Evolutionary conservation across 73 alveolate genomes (phyloP).

Genomic region (Uronychia binucleata): DNA sequence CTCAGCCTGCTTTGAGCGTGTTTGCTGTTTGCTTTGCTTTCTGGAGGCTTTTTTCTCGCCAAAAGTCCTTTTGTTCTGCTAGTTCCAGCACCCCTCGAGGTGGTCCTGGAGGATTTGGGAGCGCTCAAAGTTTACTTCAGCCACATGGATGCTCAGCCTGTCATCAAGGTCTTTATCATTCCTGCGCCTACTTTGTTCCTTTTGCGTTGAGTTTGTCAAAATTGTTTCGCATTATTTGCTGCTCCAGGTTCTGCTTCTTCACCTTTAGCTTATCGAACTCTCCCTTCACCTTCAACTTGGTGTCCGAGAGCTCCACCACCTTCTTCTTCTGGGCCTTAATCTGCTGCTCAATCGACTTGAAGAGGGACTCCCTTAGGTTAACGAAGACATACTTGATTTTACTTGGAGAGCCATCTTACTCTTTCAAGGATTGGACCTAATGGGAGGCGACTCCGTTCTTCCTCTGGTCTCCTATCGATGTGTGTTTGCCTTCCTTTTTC

Average conservation of each 20-base stretch:
- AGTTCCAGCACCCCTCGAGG: too few species aligned
- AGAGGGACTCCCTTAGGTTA: neutral
- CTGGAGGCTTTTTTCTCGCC: too few species aligned
- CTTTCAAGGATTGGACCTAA: too few species aligned
- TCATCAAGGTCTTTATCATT: too few species aligned
- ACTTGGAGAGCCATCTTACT: too few species aligned
- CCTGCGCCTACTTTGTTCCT: neutral
- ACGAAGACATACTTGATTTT: too few species aligned
- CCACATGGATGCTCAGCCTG: neutral
- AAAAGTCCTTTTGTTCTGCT: neutral
- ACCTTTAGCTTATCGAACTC: neutral
- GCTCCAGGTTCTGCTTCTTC: neutral
- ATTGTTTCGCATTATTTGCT: neutral
- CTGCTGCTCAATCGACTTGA: neutral
- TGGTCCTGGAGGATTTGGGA: too few species aligned
- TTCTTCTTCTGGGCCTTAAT: neutral
- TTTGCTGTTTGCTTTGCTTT: too few species aligned
- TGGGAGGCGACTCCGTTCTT: too few species aligned
- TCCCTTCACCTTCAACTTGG: neutral
- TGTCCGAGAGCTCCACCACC: neutral
- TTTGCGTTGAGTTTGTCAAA: neutral
- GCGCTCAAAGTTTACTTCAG: neutral
- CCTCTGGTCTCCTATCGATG: too few species aligned
- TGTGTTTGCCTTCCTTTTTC: too few species aligned
- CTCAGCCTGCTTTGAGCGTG: neutral